Conservation (phyloP, 2,329 filamentous ascomycete genomes). For the Apiospora koreana region DNA sequence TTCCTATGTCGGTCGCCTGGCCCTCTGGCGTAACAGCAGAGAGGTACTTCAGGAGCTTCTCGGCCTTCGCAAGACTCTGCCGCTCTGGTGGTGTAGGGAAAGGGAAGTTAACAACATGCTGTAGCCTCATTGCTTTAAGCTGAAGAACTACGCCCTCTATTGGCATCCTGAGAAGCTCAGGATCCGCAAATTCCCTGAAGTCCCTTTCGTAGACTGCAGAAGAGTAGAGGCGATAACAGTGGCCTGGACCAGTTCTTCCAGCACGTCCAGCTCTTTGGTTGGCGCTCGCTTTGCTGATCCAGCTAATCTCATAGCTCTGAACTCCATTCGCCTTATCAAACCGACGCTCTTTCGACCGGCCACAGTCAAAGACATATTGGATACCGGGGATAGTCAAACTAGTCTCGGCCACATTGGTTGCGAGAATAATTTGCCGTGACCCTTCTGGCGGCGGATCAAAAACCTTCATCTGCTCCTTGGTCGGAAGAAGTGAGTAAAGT, state of each 20-base stretch:
- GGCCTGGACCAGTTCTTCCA: constrained; percentile 90
- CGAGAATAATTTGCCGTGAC: constrained; percentile 81
- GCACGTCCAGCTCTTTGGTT: constrained; percentile 91
- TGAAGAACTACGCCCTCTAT: constrained; percentile 92
- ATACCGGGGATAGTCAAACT: constrained; percentile 95
- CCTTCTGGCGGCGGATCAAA: constrained; percentile 85
- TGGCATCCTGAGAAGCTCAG: constrained; percentile 87
- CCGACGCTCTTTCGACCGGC: constrained; percentile 86
- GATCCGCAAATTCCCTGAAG: constrained; percentile 81
- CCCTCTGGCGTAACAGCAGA: constrained; percentile 74
- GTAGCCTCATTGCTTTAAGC: constrained; percentile 91
- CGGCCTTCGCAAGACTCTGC: constrained; percentile 75
- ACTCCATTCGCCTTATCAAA: constrained; percentile 89
- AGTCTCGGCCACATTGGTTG: constrained; percentile 96
- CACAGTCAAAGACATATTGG: constrained; percentile 93
- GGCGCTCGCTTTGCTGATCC: constrained; percentile 97
- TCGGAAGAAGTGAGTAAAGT: constrained; percentile 88
- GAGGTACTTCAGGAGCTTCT: constrained; percentile 83
- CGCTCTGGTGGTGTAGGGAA: constrained; percentile 89
- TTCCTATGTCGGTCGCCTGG: constrained; percentile 76
- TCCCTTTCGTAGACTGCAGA: constrained; percentile 92
- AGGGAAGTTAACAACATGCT: constrained; percentile 89
- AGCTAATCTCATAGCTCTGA: constrained; percentile 91
- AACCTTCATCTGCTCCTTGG: constrained; percentile 85
- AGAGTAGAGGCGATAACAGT: constrained; percentile 93